These are phyloP conservation scores for Didymella pinodella DNA, from an alignment of 2,329 filamentous ascomycete species.

Conservation along the genomic window DNA sequence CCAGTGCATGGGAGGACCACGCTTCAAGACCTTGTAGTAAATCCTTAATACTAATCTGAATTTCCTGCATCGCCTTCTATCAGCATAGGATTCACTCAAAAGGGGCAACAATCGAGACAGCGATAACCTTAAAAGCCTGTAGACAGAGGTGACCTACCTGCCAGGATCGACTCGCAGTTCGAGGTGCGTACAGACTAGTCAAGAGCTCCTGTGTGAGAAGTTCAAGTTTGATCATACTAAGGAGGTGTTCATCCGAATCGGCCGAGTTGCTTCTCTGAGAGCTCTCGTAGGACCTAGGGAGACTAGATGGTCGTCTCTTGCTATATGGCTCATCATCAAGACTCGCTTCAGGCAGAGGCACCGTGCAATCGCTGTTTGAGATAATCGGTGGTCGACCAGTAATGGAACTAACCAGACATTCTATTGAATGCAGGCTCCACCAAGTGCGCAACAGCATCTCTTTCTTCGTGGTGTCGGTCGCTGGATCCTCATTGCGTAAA, in stretches of 20 bases:
- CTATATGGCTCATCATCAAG: not conserved
- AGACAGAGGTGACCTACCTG: slow-evolving; percentile 25
- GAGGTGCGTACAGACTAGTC: slow-evolving; percentile 46
- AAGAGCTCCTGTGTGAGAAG: slow-evolving; percentile 47
- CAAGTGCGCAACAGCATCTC: slow-evolving; percentile 50
- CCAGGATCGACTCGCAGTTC: slow-evolving; percentile 47
- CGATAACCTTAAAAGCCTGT: too few species aligned
- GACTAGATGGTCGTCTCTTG: not conserved
- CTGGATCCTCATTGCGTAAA: slow-evolving; percentile 46
- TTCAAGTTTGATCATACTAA: slow-evolving; percentile 35
- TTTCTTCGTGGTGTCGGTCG: slow-evolving; percentile 32
- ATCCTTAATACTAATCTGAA: slow-evolving; percentile 43
- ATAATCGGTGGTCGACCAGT: slow-evolving; percentile 52
- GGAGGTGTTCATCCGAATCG: slow-evolving; percentile 14
- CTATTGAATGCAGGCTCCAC: slow-evolving; percentile 52
- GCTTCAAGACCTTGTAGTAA: slow-evolving; percentile 43
- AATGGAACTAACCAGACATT: slow-evolving; percentile 49
- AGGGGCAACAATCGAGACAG: too few species aligned
- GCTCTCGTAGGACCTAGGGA: not conserved
- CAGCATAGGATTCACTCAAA: slow-evolving; percentile 1
- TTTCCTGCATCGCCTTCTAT: slow-evolving; percentile 16
- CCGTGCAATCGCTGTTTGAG: slow-evolving; percentile 44
- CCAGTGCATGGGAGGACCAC: slow-evolving; percentile 40
- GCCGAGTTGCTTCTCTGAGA: not conserved
- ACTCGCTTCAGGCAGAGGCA: slow-evolving; percentile 35